A percentile compares a stretch with the other conserved stretches of the same genome.
Evolutionary conservation across 1,284 basidiomycete species (phyloP).

Genomic region (Pascua sp.): DNA sequence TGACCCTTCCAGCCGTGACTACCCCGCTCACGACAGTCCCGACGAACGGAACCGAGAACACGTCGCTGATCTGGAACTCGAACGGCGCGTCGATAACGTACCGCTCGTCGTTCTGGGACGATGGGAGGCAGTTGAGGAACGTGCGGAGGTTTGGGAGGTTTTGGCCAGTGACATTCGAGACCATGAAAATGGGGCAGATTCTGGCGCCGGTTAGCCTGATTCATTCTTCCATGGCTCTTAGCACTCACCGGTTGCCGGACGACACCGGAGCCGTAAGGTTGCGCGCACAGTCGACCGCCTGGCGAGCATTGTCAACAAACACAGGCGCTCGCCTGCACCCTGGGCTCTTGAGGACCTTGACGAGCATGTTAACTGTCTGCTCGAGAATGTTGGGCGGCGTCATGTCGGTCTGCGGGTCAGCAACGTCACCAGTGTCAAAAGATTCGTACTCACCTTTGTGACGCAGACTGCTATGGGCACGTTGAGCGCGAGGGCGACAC

Average conservation of each 20-base stretch:
- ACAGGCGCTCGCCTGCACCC: slow-evolving; percentile 71
- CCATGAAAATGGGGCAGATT: slow-evolving; percentile 86
- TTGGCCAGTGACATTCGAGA: slow-evolving; percentile 92
- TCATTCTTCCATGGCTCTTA: not conserved
- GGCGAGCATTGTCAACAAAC: slow-evolving; percentile 56
- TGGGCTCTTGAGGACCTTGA: slow-evolving; percentile 87
- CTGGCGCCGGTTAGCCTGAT: slow-evolving; percentile 49
- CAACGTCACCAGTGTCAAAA: not conserved
- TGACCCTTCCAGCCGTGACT: slow-evolving; percentile 70
- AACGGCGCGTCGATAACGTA: slow-evolving; percentile 80
- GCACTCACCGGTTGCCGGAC: slow-evolving; percentile 57
- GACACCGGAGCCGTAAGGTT: slow-evolving; percentile 66
- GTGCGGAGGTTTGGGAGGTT: slow-evolving; percentile 72
- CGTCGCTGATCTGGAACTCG: slow-evolving; percentile 61
- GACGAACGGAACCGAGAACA: slow-evolving; percentile 82
- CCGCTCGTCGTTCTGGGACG: slow-evolving; percentile 73
- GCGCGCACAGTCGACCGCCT: slow-evolving; percentile 62
- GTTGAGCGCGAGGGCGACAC: slow-evolving; percentile 87
- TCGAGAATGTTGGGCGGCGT: slow-evolving; percentile 85
- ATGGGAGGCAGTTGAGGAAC: slow-evolving; percentile 79
- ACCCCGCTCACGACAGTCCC: slow-evolving; percentile 95
- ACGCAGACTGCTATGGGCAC: slow-evolving; percentile 92
- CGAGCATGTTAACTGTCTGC: slow-evolving; percentile 86
- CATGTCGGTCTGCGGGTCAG: slow-evolving; percentile 77
- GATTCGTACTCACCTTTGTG: slow-evolving; percentile 65